Evolutionary conservation across 106 monocot species (phyloP).

Genomic region (Dendrobium catenatum): DNA sequence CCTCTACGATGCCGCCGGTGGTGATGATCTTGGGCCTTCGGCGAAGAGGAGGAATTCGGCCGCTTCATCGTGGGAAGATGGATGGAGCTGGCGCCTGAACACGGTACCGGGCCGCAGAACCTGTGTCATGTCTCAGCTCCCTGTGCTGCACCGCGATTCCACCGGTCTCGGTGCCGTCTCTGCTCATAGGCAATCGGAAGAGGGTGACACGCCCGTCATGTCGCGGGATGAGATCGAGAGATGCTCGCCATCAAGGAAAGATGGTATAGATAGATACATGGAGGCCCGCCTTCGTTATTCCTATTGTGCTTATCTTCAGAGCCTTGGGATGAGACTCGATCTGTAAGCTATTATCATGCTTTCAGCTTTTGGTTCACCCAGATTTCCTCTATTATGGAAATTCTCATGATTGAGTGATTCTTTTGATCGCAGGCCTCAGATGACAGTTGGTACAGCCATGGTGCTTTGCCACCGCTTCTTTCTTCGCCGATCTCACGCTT

Average conservation of each 20-base stretch:
- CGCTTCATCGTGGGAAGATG: slow-evolving; percentile 5
- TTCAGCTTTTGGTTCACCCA: not conserved
- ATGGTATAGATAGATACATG: slow-evolving; percentile 53
- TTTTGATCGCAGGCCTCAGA: slow-evolving; percentile 72
- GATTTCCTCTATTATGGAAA: not conserved
- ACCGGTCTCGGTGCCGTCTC: not conserved
- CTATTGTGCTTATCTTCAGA: slow-evolving; percentile 71
- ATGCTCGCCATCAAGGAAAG: slow-evolving; percentile 85
- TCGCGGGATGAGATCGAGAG: slow-evolving; percentile 86
- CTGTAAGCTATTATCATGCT: slow-evolving; percentile 34
- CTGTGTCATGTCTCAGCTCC: slow-evolving; percentile 4
- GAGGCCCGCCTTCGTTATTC: slow-evolving; percentile 72
- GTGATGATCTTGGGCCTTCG: not conserved
- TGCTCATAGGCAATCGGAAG: slow-evolving; percentile 6
- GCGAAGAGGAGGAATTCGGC: slow-evolving; percentile 13
- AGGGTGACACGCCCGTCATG: slow-evolving; percentile 27
- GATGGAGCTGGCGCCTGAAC: not conserved
- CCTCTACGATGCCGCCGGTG: not conserved
- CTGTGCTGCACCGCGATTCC: not conserved
- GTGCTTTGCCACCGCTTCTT: slow-evolving; percentile 93
- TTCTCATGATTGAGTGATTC: not conserved
- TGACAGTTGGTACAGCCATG: slow-evolving; percentile 69
- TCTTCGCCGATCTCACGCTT: slow-evolving; percentile 84
- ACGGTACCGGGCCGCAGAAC: not conserved
- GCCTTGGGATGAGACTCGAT: slow-evolving; percentile 56